Conservation (phyloP, 805 yeast species). For the Schwanniomyces vanrijiae region DNA sequence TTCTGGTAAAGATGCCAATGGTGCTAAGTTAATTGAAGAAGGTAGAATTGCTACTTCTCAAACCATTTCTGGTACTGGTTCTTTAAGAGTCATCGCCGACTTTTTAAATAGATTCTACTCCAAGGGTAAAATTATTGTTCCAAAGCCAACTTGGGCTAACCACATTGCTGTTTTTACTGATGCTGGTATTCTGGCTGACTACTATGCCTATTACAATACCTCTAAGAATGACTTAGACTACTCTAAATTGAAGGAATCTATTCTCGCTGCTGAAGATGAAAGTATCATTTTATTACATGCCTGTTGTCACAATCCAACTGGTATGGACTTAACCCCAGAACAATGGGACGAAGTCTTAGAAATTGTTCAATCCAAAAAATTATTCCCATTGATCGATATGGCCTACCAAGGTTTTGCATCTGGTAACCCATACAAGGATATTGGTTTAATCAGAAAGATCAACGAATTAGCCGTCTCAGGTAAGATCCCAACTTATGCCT, state of each 20-base stretch:
- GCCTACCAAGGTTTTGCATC: constrained; percentile 96
- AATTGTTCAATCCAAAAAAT: constrained; percentile 53
- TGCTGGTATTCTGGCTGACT: constrained; percentile 63
- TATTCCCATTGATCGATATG: constrained; percentile 85
- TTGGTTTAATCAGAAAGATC: constrained; percentile 45
- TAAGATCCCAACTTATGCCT: constrained; percentile 50
- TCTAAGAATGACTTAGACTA: constrained; percentile 62
- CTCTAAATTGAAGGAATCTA: constrained; percentile 60
- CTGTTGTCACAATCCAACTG: constrained; percentile 97
- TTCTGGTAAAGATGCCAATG: constrained; percentile 49
- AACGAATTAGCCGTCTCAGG: constrained; percentile 51
- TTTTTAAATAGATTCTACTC: constrained; percentile 64
- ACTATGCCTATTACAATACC: constrained; percentile 72
- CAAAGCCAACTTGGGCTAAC: constrained; percentile 95
- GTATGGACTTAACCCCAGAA: constrained; percentile 80
- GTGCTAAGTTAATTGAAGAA: constrained; percentile 54
- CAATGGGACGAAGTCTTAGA: constrained; percentile 80
- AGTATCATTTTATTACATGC: constrained; percentile 81
- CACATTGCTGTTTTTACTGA: constrained; percentile 77
- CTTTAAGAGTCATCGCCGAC: constrained; percentile 80
- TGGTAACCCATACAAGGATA: constrained; percentile 76
- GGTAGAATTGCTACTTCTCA: constrained; percentile 79
- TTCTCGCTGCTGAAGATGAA: constrained; percentile 55
- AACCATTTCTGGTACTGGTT: constrained; percentile 94
- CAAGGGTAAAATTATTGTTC: constrained; percentile 60